These are phyloP conservation scores for Verticillium tricorpus DNA, from an alignment of 2,329 filamentous ascomycete species.

Conservation along the genomic window DNA sequence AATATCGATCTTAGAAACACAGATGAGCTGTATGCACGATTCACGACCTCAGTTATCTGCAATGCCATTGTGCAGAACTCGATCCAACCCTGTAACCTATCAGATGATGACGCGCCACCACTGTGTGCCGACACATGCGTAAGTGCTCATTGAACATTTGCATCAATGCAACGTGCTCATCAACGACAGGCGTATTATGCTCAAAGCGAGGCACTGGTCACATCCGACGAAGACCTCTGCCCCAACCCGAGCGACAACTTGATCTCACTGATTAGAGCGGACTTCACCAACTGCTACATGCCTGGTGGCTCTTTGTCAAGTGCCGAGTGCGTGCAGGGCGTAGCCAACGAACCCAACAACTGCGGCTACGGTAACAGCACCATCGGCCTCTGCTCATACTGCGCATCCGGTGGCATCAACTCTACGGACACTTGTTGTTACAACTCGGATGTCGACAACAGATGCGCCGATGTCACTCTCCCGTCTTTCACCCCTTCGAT, in stretches of 20 bases:
- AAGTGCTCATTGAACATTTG: conserved; percentile 24
- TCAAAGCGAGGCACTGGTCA: conserved; percentile 81
- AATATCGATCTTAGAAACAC: conserved; percentile 74
- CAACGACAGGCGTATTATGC: conserved; percentile 67
- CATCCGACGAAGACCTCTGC: conserved; percentile 70
- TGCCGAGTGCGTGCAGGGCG: conserved; percentile 70
- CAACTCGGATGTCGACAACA: conserved; percentile 67
- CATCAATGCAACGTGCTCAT: conserved; percentile 18
- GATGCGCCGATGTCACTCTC: conserved; percentile 72
- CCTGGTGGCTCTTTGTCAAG: conserved; percentile 73
- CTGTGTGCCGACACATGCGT: conserved; percentile 89
- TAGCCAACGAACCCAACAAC: conserved; percentile 76
- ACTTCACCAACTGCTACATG: conserved; percentile 85
- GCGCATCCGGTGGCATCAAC: conserved; percentile 76
- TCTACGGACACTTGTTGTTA: conserved; percentile 95
- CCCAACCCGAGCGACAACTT: conserved; percentile 60
- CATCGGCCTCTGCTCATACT: conserved; percentile 82
- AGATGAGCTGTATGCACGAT: conserved; percentile 82
- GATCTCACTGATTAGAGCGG: conserved; percentile 75
- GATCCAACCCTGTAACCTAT: conserved; percentile 61
- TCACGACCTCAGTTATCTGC: conserved; percentile 87
- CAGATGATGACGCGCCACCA: conserved; percentile 60
- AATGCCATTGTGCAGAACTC: conserved; percentile 94
- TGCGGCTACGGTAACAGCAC: conserved; percentile 76
- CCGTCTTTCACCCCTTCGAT: conserved; percentile 71